Conservation (phyloP, 2,329 filamentous ascomycete genomes). For the Arthrobotrys musiformis region DNA sequence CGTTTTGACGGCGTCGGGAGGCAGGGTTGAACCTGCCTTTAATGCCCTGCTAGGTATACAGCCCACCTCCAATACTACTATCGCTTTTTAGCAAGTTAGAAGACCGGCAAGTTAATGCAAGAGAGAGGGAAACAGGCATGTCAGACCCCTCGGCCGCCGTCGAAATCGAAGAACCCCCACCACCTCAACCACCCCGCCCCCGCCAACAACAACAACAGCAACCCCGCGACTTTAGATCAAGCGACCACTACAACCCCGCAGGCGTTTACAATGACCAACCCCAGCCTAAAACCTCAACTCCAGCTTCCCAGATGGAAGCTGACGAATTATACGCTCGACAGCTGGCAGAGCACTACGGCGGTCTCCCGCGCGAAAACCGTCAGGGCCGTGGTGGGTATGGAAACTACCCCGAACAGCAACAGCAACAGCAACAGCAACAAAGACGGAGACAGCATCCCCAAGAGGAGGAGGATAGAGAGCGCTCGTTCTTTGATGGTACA, state of each 20-base stretch:
- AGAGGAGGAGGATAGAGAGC: conserved; percentile 69
- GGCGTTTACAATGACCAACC: conserved; percentile 71
- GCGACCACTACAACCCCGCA: conserved; percentile 70
- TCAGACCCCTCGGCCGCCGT: conserved; percentile 67
- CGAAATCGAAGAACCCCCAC: conserved; percentile 61
- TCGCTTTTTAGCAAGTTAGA: neutral
- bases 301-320: conserved; percentile 83
- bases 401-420: conserved; percentile 61
- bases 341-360: conserved; percentile 88
- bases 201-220: conserved; percentile 41
- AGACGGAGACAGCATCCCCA: conserved; percentile 64
- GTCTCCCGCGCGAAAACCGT: conserved; percentile 61
- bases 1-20: conserved; percentile 84
- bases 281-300: conserved; percentile 71
- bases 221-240: conserved; percentile 47
- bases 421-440: conserved; percentile 69
- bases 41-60: conserved; percentile 84
- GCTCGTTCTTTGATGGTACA: conserved; percentile 87
- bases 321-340: conserved; percentile 93
- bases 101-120: neutral
- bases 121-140: conserved; percentile 64
- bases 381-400: conserved; percentile 43
- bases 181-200: conserved; percentile 59
- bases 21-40: conserved; percentile 91
- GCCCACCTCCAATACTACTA: neutral